A percentile compares a stretch with the other conserved stretches of the same genome.
phyloP scores from a whole-genome alignment of 1,284 basidiomycete species.

The Papiliotrema terrestris region DNA sequence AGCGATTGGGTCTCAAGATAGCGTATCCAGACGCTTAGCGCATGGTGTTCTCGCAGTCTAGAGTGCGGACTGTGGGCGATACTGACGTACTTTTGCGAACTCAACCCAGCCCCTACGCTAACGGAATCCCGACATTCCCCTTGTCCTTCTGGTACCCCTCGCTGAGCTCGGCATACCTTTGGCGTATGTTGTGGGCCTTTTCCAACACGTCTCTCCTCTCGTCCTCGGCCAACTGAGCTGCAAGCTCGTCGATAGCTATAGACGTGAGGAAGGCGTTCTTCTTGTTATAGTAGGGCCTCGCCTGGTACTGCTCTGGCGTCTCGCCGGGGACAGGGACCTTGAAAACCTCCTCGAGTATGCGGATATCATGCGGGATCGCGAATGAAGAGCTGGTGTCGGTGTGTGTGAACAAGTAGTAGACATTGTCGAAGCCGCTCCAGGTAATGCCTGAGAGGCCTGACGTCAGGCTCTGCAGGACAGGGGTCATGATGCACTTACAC shows the following conservation, averaged over 20 bases:
- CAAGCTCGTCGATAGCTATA: conserved; percentile 16
- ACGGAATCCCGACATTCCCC: too few species aligned
- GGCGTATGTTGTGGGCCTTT: too few species aligned
- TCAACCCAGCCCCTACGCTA: too few species aligned
- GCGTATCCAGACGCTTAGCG: too few species aligned
- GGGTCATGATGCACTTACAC: conserved; percentile 14
- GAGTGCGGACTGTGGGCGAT: too few species aligned
- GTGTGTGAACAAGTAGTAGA: conserved; percentile 30
- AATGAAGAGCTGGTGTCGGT: conserved; percentile 28
- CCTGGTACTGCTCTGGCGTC: conserved; percentile 5
- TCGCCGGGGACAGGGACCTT: conserved; percentile 18
- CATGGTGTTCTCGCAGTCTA: too few species aligned
- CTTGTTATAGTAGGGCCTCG: conserved; percentile 26
- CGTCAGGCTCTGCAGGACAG: not conserved
- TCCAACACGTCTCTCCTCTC: too few species aligned
- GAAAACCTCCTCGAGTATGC: conserved; percentile 31
- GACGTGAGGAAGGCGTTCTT: conserved; percentile 27
- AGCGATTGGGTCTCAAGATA: too few species aligned
- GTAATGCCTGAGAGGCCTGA: conserved; percentile 33
- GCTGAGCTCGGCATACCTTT: too few species aligned
- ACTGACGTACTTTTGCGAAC: too few species aligned
- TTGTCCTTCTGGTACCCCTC: too few species aligned
- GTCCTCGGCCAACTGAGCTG: too few species aligned
- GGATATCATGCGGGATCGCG: conserved; percentile 32
- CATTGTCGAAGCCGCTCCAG: conserved; percentile 33